Base-by-base conservation (phyloP, 2,329 filamentous ascomycete species). In the Calonectria leucothoes region DNA sequence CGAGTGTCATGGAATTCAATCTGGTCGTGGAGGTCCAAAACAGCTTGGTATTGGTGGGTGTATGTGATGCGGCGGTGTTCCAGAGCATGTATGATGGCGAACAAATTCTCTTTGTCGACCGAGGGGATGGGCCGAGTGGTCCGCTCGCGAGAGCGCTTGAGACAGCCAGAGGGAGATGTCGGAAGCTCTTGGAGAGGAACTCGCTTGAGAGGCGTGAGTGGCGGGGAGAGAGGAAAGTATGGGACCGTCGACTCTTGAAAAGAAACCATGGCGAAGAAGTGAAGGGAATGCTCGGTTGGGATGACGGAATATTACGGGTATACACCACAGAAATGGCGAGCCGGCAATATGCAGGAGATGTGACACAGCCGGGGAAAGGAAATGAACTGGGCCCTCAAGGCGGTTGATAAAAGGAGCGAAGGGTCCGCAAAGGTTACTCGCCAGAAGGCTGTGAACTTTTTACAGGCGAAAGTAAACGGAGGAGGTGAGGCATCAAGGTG, bases 21-120 rank as follows among this genome's bases (percentile, higher is more conserved):
- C n/a, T 51, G 59, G n/a, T 65, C 59, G 11, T 66, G 29, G 15
- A 80, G 29, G 31, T 45, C 48, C 6, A 66, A 17, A 17, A 81
- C 25, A 42, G 49, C 55, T 33, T 67, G 69, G 23, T 67, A 51
- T 23, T 71, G 68, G 20, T 74, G 70, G 31, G 52, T 27, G 27
- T 75, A 51, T 33, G 74, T 66, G 42, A 61, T 51, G 33, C 68
- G 63, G 70, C 67, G 71, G 45, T 76, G 76, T 7, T 76, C 68
- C 8, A 79, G 31, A 14, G 74, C 76, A 7, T 67, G 68, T 23
- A 73, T 39, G 10, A 76, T 51, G 10, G 79, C 79, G 3, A 71
- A 51, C 6, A 73, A n/a, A 27, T 83, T 83, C 69, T 83, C 82
- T 70, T 81, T 79, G 67, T 80, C 81, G 14, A 61, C 31, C 4